Evolutionary conservation across 352 stramenopile genomes (phyloP).

Genomic region (Pythium aphanidermatum): DNA sequence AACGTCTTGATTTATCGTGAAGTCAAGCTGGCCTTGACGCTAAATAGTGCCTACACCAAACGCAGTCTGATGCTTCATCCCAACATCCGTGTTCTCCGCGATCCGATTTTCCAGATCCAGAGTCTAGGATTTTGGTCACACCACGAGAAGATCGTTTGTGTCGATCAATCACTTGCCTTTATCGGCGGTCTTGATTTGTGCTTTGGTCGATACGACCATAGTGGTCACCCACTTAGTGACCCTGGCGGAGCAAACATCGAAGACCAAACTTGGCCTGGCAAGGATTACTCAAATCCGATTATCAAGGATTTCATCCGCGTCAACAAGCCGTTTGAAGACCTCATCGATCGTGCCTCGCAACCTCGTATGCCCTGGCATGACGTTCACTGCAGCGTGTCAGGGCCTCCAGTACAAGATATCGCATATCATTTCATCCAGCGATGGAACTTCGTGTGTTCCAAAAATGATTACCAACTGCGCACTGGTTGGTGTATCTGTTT

Average conservation of each 20-base stretch:
- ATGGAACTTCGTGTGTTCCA: constrained; percentile 89
- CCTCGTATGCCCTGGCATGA: constrained; percentile 89
- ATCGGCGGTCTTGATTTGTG: constrained; percentile 84
- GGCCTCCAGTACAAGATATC: constrained; percentile 76
- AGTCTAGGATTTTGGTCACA: constrained; percentile 90
- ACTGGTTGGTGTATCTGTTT: constrained; percentile 87
- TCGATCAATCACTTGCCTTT: constrained; percentile 84
- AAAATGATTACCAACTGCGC: constrained; percentile 83
- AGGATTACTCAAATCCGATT: constrained; percentile 87
- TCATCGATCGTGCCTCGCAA: constrained; percentile 70
- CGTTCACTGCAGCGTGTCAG: constrained; percentile 80
- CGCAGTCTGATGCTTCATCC: constrained; percentile 66
- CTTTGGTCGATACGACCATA: constrained; percentile 86
- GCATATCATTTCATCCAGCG: constrained; percentile 89
- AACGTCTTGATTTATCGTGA: constrained; percentile 91
- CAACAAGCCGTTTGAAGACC: constrained; percentile 77
- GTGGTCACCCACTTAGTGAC: constrained; percentile 67
- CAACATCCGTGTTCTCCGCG: constrained; percentile 87
- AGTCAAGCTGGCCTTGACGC: constrained; percentile 82
- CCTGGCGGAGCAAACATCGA: constrained; percentile 39
- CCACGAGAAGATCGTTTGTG: constrained; percentile 91
- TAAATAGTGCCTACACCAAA: constrained; percentile 86
- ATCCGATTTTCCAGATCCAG: constrained; percentile 89
- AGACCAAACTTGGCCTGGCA: constrained; percentile 67
- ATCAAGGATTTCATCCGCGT: constrained; percentile 88